Evolutionary conservation across 1,284 basidiomycete species (phyloP), one percentile per base, ranked within the genome.

Genomic region (Peniophora sp.): DNA sequence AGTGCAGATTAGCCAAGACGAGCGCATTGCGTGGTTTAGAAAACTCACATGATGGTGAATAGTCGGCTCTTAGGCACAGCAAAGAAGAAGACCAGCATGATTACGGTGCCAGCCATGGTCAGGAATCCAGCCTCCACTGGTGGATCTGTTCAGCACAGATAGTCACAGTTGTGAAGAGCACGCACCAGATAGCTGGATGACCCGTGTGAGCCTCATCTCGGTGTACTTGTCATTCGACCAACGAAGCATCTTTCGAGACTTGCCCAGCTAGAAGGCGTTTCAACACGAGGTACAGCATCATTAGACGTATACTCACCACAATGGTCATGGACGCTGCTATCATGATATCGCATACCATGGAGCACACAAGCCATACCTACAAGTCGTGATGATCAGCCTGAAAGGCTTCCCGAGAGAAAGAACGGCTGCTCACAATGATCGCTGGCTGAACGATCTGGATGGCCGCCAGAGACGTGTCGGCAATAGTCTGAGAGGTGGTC

Each of bases 1-100:
- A 18, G 43, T 18, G 43, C 20, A 45, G n/a, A 8, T n/a, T 14
- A 9, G 14, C 14, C 12, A 20, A 43, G 11, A 43, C 9, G 18
- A 43, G 41, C 20, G 41, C 11, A 18, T 9, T 14, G 9, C 9
- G 18, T 20, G 18, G 17, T n/a, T 14, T 43, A 43, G 8, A 6
- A 22, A 24, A 23, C 43, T 14, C 22, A 45, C 43, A 45, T 45
- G 6, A 45, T 45, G 8, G 43, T 45, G 23, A 45, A 45, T 9
- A 45, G 20, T 15, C 43, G 17, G n/a, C 43, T 45, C 18, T 24
- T 15, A 18, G 15, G 15, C n/a, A 45, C n/a, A 9, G 23, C 23
- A 23, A 45, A 22, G 23, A 45, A 45, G 23, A 45, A 45, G 14
- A 45, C 43, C n/a, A 45, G 23, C 43, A 45, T 45, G 17, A 45